Conservation (phyloP, 495 filamentous ascomycete genomes). For the Niebla homalea region DNA sequence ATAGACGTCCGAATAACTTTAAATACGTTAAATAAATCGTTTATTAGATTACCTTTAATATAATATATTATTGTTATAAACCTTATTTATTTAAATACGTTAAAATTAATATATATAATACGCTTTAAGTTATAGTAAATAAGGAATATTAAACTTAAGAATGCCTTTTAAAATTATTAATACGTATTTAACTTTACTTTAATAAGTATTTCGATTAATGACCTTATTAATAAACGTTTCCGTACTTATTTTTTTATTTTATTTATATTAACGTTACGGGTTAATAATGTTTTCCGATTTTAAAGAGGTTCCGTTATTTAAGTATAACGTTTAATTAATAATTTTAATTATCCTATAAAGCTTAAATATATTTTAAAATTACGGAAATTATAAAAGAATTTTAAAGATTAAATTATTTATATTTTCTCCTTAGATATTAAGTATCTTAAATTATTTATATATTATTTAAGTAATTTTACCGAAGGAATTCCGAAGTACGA, state of each 20-base stretch:
- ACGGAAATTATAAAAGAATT: not conserved
- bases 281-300: no score
- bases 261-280: no score
- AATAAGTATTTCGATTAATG: not conserved
- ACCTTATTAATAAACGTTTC: no score
- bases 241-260: no score
- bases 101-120: no score
- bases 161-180: not conserved
- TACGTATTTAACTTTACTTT: not conserved
- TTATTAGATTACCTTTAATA: no score
- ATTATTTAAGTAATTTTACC: not conserved
- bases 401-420: not conserved
- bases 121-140: no score
- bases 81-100: no score
- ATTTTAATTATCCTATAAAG: no score
- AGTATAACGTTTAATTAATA: no score
- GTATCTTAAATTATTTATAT: not conserved
- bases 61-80: not conserved
- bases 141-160: constrained; percentile 2
- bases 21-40: not conserved
- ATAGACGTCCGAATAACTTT: not conserved
- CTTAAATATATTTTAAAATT: no score
- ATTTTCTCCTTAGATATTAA: not conserved
- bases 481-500: not conserved
- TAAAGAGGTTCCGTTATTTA: no score